Evolutionary conservation across 805 yeast species (phyloP).

Genomic region (Candida pseudofarinosa): DNA sequence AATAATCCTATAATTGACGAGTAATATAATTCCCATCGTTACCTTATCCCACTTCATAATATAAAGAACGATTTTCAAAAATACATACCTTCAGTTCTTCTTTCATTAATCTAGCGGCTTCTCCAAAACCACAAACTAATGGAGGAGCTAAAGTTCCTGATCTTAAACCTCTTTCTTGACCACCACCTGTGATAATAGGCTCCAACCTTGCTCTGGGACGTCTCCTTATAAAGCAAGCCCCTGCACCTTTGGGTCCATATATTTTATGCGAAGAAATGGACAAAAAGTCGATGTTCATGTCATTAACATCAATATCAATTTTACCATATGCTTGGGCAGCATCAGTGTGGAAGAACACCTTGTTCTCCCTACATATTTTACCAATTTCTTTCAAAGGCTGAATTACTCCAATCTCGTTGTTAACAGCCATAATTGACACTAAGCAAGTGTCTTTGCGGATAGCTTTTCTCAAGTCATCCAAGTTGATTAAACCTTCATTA

Average conservation of each 20-base stretch:
- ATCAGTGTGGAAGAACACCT: conserved; percentile 95
- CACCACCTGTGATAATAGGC: conserved; percentile 95
- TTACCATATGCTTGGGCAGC: conserved; percentile 98
- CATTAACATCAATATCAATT: conserved; percentile 87
- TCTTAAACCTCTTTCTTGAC: conserved; percentile 97
- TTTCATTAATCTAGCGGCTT: conserved; percentile 83
- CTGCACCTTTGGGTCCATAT: conserved; percentile 97
- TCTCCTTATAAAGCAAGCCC: conserved; percentile 93
- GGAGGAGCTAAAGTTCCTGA: conserved; percentile 99
- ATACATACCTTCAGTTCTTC: conserved; percentile 52
- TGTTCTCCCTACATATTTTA: conserved; percentile 73
- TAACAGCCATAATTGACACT: conserved; percentile 94
- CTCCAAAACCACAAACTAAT: conserved; percentile 91
- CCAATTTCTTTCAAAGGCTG: conserved; percentile 97
- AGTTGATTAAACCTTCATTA: conserved; percentile 70
- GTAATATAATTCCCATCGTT: too few relatives aligned
- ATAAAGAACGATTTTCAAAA: too few relatives aligned
- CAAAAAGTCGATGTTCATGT: conserved; percentile 86
- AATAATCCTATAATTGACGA: background rate
- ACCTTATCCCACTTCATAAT: background rate
- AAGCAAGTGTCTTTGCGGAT: conserved; percentile 88
- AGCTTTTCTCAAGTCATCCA: conserved; percentile 74
- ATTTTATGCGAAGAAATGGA: conserved; percentile 94
- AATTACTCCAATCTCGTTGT: conserved; percentile 96
- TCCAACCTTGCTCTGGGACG: conserved; percentile 97